Percentiles rank a stretch among this genome's conserved stretches.
Conservation (phyloP, 2,329 filamentous ascomycete genomes). For the Phyllosticta citribraziliensis region DNA sequence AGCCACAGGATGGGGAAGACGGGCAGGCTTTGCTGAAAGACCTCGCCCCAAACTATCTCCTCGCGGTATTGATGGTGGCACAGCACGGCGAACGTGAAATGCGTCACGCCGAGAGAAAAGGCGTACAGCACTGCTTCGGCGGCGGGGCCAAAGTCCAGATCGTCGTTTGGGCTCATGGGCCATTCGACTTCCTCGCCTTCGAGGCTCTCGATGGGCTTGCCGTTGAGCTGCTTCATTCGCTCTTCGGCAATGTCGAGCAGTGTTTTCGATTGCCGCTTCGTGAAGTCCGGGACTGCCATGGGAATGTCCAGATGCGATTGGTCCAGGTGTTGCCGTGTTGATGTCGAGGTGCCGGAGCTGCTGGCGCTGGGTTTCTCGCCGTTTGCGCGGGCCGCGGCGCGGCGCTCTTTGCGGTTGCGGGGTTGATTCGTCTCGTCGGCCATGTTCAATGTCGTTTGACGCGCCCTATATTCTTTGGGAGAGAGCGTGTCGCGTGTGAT, state of each 20-base stretch:
- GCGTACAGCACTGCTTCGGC: constrained; percentile 41
- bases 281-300: constrained; percentile 54
- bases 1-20: constrained; percentile 36
- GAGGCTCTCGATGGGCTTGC: constrained; percentile 36
- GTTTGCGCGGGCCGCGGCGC: constrained; percentile 29
- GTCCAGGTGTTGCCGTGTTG: neutral
- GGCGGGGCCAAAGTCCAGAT: constrained; percentile 35
- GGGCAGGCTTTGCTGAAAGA: constrained; percentile 43
- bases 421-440: constrained; percentile 11
- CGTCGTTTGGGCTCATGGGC: constrained; percentile 24
- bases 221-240: constrained; percentile 36
- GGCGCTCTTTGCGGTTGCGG: constrained; percentile 37
- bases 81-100: constrained; percentile 69
- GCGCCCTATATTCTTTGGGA: no score
- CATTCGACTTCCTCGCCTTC: constrained; percentile 5
- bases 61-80: constrained; percentile 71
- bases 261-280: constrained; percentile 49
- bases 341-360: constrained; percentile 21
- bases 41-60: constrained; percentile 49
- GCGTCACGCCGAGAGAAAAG: constrained; percentile 57
- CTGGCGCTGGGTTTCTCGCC: constrained; percentile 27
- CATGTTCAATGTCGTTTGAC: neutral
- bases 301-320: constrained; percentile 35
- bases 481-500: neutral
- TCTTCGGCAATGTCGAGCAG: constrained; percentile 65